Base-by-base conservation (phyloP, 2,329 filamentous ascomycete genomes). In the Colletotrichum neosansevieriae region DNA sequence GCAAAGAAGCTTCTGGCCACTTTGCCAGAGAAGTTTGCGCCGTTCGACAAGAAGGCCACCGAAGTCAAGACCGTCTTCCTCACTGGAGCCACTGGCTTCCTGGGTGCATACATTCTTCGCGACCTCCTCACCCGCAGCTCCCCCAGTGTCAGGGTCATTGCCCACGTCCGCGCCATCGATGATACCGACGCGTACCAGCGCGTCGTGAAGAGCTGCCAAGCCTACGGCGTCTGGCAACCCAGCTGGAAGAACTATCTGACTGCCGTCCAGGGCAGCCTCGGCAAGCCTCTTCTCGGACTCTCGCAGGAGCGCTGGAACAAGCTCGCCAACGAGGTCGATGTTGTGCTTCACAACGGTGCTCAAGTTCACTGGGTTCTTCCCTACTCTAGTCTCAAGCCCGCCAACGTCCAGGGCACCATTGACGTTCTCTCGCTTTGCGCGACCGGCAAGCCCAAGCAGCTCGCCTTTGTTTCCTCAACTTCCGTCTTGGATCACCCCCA, bases 81-180 rank as follows among this genome's bases (percentile, higher is more conserved):
- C 5, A 98, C 94, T 3, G 94, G 95, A 49, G 94, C 93, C 4
- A 98, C 94, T 5, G 94, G 94, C 2, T 98, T 98, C 83, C 80
- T 98, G 19, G 94, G 94, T 32, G 87, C 92, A 0, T 97, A 94
- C 75, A 83, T 98, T 11, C 82, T 97, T 36, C 87, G 87, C 63
- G 93, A 97, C 63, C 79, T 97, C 1, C 84, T 98, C 1, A 86
- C 86, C 44, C 84, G 91, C 24, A 81, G 82, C 91, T 94, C 58
- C 89, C 89, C 44, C 17, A 66, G 45, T 11, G 38, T 38, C 24
- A 56, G 47, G 40, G 36, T 69, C 17, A 65, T 69, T n/a, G 66
- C 47, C 13, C 65, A 68, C 21, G 40, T 68, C 3, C 60, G 65
- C 2, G 65, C 38, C 12, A 38, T 53, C 15, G 49, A 65, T 15